phyloP scores from a whole-genome alignment of 768 basidiomycete genomes.

The Cyclocybe aegerita region DNA sequence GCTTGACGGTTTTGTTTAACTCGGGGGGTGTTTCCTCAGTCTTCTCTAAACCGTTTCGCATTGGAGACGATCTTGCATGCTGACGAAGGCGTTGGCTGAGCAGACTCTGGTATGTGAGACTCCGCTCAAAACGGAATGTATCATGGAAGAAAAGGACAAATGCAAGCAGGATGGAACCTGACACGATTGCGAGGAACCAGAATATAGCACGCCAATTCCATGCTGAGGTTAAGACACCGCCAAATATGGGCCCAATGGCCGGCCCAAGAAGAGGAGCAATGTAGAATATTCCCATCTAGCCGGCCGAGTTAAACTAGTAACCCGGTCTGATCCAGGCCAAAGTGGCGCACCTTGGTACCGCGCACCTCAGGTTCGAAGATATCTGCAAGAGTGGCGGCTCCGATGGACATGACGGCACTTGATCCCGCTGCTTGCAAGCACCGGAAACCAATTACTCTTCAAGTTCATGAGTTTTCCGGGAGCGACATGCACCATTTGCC shows the following conservation, averaged over 20 bases:
- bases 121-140: constrained; percentile 79
- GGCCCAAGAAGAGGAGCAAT: constrained; percentile 74
- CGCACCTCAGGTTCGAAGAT: constrained; percentile 67
- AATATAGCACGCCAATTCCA: constrained; percentile 78
- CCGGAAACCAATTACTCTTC: no score
- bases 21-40: no score
- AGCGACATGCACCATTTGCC: no score
- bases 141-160: constrained; percentile 73
- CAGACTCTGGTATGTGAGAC: constrained; percentile 69
- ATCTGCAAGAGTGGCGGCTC: constrained; percentile 73
- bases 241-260: constrained; percentile 65
- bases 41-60: no score
- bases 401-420: constrained; percentile 64
- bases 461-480: no score
- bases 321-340: background rate
- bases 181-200: constrained; percentile 72
- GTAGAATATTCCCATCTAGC: constrained; percentile 70
- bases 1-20: no score
- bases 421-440: background rate
- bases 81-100: constrained; percentile 38
- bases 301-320: constrained; percentile 11
- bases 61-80: background rate
- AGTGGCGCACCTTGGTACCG: constrained; percentile 44
- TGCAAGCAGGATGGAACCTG: constrained; percentile 46
- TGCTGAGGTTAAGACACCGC: constrained; percentile 59